Percentiles rank a stretch among this genome's conserved stretches.
Conservation (phyloP, 768 basidiomycete genomes). For the Dendrothele bispora region DNA sequence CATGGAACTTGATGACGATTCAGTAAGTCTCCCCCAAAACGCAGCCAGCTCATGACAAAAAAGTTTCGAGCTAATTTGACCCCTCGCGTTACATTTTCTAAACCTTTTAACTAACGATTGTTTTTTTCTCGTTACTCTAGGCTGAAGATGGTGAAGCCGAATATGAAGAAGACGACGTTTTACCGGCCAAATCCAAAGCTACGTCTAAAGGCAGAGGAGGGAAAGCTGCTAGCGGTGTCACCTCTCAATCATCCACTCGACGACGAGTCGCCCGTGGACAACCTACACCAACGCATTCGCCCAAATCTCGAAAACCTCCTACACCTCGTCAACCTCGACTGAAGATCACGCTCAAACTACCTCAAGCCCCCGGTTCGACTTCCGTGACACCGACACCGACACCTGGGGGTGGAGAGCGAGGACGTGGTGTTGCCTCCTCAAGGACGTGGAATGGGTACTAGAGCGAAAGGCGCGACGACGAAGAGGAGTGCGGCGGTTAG, state of each 20-base stretch:
- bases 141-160: neutral
- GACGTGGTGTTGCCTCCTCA: neutral
- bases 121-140: neutral
- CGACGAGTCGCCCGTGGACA: constrained; percentile 17
- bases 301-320: too few species aligned
- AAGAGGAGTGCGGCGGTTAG: constrained; percentile 7
- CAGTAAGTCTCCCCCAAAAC: neutral
- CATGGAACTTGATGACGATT: neutral
- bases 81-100: neutral
- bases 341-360: constrained; percentile 12
- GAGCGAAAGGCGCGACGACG: too few species aligned
- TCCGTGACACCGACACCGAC: constrained; percentile 11
- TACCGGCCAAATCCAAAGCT: too few species aligned
- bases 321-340: constrained; percentile 11
- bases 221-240: too few species aligned
- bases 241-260: too few species aligned
- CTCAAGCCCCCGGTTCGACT: constrained; percentile 10
- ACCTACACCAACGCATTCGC: too few species aligned
- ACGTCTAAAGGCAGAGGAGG: too few species aligned
- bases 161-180: constrained; percentile 1
- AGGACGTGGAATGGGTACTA: neutral
- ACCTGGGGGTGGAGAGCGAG: constrained; percentile 6
- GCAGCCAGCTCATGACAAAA: neutral
- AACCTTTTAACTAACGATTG: neutral
- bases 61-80: neutral